Percentiles rank a stretch among this genome's conserved stretches.
phyloP scores from a whole-genome alignment of 2,329 filamentous ascomycete species.

The Trichoderma guizhouense region DNA sequence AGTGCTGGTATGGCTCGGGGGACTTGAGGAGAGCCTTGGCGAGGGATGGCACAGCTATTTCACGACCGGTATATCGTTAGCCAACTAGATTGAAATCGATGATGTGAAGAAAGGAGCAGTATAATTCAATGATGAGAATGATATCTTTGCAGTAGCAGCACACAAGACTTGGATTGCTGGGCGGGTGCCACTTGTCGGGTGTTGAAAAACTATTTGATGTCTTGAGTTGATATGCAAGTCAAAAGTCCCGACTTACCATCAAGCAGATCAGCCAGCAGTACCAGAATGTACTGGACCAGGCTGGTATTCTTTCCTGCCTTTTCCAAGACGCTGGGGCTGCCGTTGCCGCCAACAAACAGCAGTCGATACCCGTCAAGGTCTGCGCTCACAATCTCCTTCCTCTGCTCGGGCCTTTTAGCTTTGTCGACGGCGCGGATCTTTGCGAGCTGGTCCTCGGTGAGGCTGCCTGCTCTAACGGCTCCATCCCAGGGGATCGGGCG shows the following conservation, averaged over 20 bases:
- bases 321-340: slow-evolving; percentile 71
- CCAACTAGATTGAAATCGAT: background rate
- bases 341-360: slow-evolving; percentile 75
- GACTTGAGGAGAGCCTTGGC: slow-evolving; percentile 73
- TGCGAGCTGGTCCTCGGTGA: slow-evolving; percentile 89
- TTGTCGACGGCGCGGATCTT: slow-evolving; percentile 98
- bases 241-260: slow-evolving; percentile 58
- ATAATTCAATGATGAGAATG: background rate
- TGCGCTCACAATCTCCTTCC: slow-evolving; percentile 74
- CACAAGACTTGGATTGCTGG: background rate
- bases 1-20: slow-evolving; percentile 74
- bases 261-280: slow-evolving; percentile 82
- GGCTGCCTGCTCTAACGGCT: slow-evolving; percentile 85
- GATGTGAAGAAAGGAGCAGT: background rate
- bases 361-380: slow-evolving; percentile 77
- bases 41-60: slow-evolving; percentile 71
- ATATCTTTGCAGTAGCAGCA: background rate
- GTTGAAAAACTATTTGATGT: background rate
- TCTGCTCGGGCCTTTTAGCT: slow-evolving; percentile 79
- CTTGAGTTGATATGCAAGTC: background rate
- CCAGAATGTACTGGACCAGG: slow-evolving; percentile 92
- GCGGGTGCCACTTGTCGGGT: background rate
- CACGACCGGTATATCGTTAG: background rate
- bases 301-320: slow-evolving; percentile 80
- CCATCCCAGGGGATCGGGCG: slow-evolving; percentile 97